These are phyloP conservation scores for Dicorynia guianensis DNA, from an alignment of 306 rosid species.

Conservation along the genomic window DNA sequence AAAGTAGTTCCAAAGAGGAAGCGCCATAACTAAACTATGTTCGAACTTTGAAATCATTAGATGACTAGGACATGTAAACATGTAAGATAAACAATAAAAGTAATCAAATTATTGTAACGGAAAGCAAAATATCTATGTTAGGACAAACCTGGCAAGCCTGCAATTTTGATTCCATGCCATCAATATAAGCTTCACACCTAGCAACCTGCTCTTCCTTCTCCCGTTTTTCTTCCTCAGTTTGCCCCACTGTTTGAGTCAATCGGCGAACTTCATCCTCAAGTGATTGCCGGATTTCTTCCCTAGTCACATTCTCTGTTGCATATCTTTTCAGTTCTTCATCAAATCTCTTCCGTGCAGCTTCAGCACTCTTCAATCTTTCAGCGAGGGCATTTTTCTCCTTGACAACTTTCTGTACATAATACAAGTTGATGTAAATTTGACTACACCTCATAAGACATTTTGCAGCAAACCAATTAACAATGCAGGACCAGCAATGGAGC, in stretches of 20 bases:
- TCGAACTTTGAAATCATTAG: not conserved
- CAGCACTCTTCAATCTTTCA: conserved; percentile 95
- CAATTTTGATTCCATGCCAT: conserved; percentile 97
- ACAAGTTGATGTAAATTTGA: conserved; percentile 38
- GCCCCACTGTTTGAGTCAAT: conserved; percentile 94
- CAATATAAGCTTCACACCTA: conserved; percentile 95
- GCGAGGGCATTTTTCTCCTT: conserved; percentile 97
- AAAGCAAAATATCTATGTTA: conserved; percentile 31
- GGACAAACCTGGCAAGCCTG: conserved; percentile 92
- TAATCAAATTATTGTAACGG: conserved; percentile 20
- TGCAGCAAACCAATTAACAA: conserved; percentile 27
- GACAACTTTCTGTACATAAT: conserved; percentile 76
- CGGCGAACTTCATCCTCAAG: conserved; percentile 94
- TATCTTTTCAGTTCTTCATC: conserved; percentile 92
- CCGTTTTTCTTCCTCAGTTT: conserved; percentile 92
- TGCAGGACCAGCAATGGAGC: conserved; percentile 25
- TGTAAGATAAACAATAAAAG: conserved; percentile 1
- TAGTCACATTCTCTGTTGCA: conserved; percentile 91
- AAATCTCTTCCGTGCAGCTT: conserved; percentile 94
- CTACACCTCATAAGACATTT: conserved; percentile 16
- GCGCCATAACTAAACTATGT: conserved; percentile 13
- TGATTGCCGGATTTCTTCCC: conserved; percentile 93
- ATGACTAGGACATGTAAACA: conserved; percentile 8
- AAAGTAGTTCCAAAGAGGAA: conserved; percentile 34
- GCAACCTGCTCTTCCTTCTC: conserved; percentile 98